These are phyloP conservation scores for Crithidia acanthocephali DNA, from an alignment of 208 protist species.

Conservation along the genomic window DNA sequence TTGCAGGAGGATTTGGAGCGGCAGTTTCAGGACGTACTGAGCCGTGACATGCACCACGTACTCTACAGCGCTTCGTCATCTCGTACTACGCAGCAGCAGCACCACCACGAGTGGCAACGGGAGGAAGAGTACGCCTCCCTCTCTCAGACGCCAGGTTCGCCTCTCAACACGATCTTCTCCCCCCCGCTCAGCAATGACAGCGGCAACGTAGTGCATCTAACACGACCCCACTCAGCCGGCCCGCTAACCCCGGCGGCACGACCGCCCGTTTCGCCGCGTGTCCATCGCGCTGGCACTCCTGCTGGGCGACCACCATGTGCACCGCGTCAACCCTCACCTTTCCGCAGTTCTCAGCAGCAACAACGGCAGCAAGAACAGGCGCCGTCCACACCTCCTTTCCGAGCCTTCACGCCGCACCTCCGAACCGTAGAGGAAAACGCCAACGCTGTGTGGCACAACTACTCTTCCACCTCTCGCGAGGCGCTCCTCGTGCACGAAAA, in stretches of 20 bases:
- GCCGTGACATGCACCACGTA: too few relatives aligned
- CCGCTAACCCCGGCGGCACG: too few relatives aligned
- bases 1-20: too few relatives aligned
- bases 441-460: background rate
- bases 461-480: background rate
- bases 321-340: background rate
- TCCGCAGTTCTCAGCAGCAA: background rate
- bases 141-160: background rate
- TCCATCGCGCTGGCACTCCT: background rate
- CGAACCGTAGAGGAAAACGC: background rate
- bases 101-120: too few relatives aligned
- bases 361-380: background rate
- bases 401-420: background rate
- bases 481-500: background rate
- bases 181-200: background rate
- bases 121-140: background rate
- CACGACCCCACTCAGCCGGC: too few relatives aligned
- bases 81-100: too few relatives aligned
- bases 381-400: background rate
- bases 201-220: background rate
- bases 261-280: too few relatives aligned
- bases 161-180: background rate
- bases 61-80: too few relatives aligned
- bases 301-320: background rate
- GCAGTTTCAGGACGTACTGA: too few relatives aligned